Percentiles rank a stretch among this genome's conserved stretches.
phyloP scores from a whole-genome alignment of 2,329 filamentous ascomycete species.

The Ophiostoma piceae region DNA sequence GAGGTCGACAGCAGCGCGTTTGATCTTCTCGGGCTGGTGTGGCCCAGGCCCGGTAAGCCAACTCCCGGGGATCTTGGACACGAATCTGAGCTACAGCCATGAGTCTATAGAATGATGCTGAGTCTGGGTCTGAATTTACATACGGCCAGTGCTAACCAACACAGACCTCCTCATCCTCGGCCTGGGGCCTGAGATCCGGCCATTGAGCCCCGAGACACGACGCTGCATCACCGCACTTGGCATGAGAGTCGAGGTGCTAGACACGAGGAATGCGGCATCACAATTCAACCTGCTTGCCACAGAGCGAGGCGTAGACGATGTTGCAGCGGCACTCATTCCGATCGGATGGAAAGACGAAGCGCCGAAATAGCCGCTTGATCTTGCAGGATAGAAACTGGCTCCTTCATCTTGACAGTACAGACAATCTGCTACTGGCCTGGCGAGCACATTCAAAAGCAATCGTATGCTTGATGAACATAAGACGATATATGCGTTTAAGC shows the following conservation, averaged over 20 bases:
- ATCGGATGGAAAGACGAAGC: constrained; percentile 67
- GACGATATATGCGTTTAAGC: neutral
- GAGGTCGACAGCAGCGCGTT: constrained; percentile 67
- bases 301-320: constrained; percentile 76
- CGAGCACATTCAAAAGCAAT: neutral
- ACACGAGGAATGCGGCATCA: constrained; percentile 88
- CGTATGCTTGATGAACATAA: neutral
- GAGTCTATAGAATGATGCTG: neutral
- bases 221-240: constrained; percentile 69
- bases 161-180: constrained; percentile 85
- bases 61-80: no score
- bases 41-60: constrained; percentile 73
- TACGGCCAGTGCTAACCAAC: neutral
- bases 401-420: no score
- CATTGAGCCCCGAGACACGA: constrained; percentile 69
- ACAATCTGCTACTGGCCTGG: neutral
- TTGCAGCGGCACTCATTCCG: constrained; percentile 83
- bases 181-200: constrained; percentile 68
- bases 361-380: neutral
- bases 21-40: constrained; percentile 70
- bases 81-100: neutral
- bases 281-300: constrained; percentile 96
- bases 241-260: constrained; percentile 79
- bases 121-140: neutral
- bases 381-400: no score